Conservation (phyloP, 2,329 filamentous ascomycete species). For the Diaporthe capsici region DNA sequence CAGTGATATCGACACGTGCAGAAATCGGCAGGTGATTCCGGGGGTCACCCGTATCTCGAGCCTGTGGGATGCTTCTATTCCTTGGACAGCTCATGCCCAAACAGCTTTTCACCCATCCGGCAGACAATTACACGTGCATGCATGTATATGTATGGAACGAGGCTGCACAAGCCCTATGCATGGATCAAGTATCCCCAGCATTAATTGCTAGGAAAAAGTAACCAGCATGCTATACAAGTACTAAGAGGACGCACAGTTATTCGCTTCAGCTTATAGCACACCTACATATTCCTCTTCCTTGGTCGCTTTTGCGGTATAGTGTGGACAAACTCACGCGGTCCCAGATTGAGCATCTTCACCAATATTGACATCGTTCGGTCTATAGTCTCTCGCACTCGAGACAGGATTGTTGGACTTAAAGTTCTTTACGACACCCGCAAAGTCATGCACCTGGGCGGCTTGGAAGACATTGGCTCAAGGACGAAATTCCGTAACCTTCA, state of each 20-base stretch:
- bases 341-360: too few relatives aligned
- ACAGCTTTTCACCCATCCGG: neutral
- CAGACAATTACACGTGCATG: neutral
- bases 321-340: too few relatives aligned
- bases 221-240: neutral
- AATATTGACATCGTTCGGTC: too few relatives aligned
- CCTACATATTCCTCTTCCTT: too few relatives aligned
- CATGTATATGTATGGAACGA: neutral
- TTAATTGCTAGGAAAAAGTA: neutral
- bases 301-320: too few relatives aligned
- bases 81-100: neutral
- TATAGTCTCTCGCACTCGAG: too few relatives aligned
- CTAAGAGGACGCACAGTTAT: too few relatives aligned
- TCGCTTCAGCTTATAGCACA: neutral
- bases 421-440: too few relatives aligned
- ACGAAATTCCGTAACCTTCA: too few relatives aligned
- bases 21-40: neutral
- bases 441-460: too few relatives aligned
- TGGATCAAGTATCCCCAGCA: neutral
- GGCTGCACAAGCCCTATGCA: neutral
- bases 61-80: neutral
- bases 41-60: neutral
- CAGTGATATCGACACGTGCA: neutral
- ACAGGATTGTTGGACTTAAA: too few relatives aligned
- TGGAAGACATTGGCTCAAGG: too few relatives aligned